Conservation (phyloP, 1,284 basidiomycete species). For the Cryptococcus amylolentus region DNA sequence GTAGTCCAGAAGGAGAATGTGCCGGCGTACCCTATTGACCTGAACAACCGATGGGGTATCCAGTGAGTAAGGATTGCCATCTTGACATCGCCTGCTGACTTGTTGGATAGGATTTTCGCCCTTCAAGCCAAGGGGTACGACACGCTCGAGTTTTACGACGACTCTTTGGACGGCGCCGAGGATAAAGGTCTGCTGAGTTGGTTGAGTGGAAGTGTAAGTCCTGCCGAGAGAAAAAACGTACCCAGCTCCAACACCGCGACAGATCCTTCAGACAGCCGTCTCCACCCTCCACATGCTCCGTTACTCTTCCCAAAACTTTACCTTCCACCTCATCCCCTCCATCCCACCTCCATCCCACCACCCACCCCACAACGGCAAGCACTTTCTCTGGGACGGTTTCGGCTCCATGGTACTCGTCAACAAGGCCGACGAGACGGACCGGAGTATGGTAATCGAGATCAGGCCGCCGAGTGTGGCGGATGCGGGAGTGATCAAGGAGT, state of each 20-base stretch:
- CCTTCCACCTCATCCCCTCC: conserved; percentile 37
- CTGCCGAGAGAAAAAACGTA: not conserved
- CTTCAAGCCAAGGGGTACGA: conserved; percentile 38
- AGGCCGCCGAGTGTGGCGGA: conserved; percentile 38
- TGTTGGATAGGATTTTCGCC: conserved; percentile 35
- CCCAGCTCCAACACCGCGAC: not conserved
- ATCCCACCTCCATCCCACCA: conserved; percentile 16
- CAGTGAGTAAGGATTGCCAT: conserved; percentile 25
- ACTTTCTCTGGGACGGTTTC: conserved; percentile 38
- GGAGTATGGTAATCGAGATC: conserved; percentile 36
- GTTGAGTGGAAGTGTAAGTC: conserved; percentile 39
- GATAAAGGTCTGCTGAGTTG: conserved; percentile 39
- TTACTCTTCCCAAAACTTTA: conserved; percentile 32
- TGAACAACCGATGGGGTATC: conserved; percentile 37
- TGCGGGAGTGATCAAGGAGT: conserved; percentile 32
- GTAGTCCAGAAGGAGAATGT: conserved; percentile 30
- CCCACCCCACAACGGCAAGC: not conserved
- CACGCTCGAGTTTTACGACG: conserved; percentile 40
- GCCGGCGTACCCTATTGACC: conserved; percentile 29
- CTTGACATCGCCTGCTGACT: not conserved
- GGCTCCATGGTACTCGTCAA: conserved; percentile 42
- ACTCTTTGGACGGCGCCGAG: conserved; percentile 24
- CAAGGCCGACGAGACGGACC: conserved; percentile 23
- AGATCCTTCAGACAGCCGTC: conserved; percentile 41
- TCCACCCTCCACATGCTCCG: conserved; percentile 43